A percentile compares a stretch with the other conserved stretches of the same genome.
These are phyloP conservation scores for Talaromyces verruculosus DNA, from an alignment of 2,329 filamentous ascomycete species.

Conservation along the genomic window DNA sequence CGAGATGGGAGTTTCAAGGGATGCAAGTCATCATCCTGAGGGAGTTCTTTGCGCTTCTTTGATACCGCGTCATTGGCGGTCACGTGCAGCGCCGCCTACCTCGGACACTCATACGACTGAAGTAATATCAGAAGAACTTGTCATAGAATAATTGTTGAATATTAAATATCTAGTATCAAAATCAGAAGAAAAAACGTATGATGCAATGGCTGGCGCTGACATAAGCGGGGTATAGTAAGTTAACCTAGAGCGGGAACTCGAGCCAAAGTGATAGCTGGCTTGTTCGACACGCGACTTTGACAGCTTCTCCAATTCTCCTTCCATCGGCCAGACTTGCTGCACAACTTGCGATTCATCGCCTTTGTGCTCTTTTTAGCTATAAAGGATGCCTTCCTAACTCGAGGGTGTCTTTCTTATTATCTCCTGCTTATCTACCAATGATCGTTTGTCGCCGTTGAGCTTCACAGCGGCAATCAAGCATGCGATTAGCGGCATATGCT, in stretches of 20 bases:
- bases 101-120: neutral
- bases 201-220: conserved; percentile 16
- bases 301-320: conserved; percentile 1
- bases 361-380: conserved; percentile 11
- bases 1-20: neutral
- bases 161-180: neutral
- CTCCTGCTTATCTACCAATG: conserved; percentile 29
- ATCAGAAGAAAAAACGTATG: neutral
- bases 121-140: neutral
- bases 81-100: conserved; percentile 5
- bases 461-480: conserved; percentile 28
- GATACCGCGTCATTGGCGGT: conserved; percentile 14
- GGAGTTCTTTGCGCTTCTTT: neutral
- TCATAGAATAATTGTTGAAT: neutral
- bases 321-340: neutral
- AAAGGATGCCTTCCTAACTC: conserved; percentile 18
- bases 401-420: conserved; percentile 4
- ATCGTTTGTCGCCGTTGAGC: conserved; percentile 24
- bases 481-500: conserved; percentile 54
- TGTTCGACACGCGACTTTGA: conserved; percentile 17
- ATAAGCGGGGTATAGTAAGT: conserved; percentile 18
- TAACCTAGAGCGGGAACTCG: conserved; percentile 8
- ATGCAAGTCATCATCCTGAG: neutral
- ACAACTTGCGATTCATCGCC: conserved; percentile 17
- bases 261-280: conserved; percentile 20